These are phyloP conservation scores for Zasmidium citrigriseum DNA, from an alignment of 2,329 filamentous ascomycete genomes.

Conservation along the genomic window DNA sequence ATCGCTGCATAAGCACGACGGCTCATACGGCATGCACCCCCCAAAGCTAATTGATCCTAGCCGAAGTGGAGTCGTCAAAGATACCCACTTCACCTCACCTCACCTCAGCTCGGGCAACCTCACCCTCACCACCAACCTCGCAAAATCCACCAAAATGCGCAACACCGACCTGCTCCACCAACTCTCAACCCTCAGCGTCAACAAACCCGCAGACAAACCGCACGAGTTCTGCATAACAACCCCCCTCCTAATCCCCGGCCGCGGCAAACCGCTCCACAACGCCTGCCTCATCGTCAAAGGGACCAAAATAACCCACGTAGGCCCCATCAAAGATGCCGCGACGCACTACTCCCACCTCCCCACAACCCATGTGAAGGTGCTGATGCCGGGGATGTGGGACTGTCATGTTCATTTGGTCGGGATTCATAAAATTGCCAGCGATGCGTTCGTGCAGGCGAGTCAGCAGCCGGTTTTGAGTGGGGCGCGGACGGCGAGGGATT, in stretches of 20 bases:
- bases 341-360: constrained; percentile 20
- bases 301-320: constrained; percentile 45
- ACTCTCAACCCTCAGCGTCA: neutral
- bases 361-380: constrained; percentile 41
- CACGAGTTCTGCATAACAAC: constrained; percentile 19
- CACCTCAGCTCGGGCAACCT: neutral
- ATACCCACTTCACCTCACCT: neutral
- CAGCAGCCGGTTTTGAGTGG: constrained; percentile 39
- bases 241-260: constrained; percentile 51
- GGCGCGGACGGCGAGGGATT: constrained; percentile 44
- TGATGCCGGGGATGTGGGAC: constrained; percentile 58
- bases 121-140: neutral
- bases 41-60: neutral
- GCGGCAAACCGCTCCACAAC: constrained; percentile 44
- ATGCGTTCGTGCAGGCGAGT: constrained; percentile 26
- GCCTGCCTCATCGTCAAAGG: constrained; percentile 43
- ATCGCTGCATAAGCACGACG: neutral
- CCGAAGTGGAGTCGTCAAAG: neutral
- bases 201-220: neutral
- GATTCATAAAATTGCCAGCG: constrained; percentile 26
- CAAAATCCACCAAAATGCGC: neutral
- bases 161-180: neutral
- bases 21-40: neutral
- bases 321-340: constrained; percentile 23
- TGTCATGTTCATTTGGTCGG: constrained; percentile 53